Evolutionary conservation across 2,329 filamentous ascomycete species (phyloP), one percentile per base, ranked within the genome.

Genomic region (Diaporthe velutina): DNA sequence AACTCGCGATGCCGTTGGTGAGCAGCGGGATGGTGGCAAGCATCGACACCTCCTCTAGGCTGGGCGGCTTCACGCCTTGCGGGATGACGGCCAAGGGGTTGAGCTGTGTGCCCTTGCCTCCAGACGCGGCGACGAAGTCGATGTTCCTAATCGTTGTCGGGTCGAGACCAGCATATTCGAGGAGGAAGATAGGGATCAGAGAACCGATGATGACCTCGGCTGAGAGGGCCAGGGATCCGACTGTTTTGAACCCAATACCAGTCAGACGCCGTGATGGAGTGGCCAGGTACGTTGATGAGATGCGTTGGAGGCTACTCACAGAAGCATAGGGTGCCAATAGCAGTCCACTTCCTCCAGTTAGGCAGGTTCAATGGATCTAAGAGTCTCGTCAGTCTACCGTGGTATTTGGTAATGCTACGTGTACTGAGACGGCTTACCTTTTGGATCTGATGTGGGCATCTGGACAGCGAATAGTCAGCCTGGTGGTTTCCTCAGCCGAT

Each of bases 21-120:
- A 85, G 74, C 25, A 84, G 76, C 30, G 83, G 83, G 6, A 83
- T 77, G 1, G 83, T 83, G 0, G 81, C 79, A 15, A 85, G 77
- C 73, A 83, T 77, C 22, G 80, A 77, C 13, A 83, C 78, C 54
- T 79, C 77, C 70, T 74, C 77, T n/a, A 83, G 76, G 45, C 77
- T 60, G 1, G 82, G 80, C 15, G 82, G 81, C 6, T 77, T 76
- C n/a, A 80, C 78, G 22, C 80, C 81, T 4, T 77, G 77, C 7
- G 82, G 80, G 15, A 83, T 76, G 7, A 83, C 77, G 30, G 80
- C 78, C 40, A 84, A 74, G 22, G 79, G 79, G 74, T 78, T 79
- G 40, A 78, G 74, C 48, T 74, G 70, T 12, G 76, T 71, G 35
- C 72, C 74, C 60, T 74, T 79, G 50, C 79, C 79, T 38, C 79